These are phyloP conservation scores for Paramyrothecium sp. DNA, from an alignment of 2,329 filamentous ascomycete genomes.

Conservation along the genomic window DNA sequence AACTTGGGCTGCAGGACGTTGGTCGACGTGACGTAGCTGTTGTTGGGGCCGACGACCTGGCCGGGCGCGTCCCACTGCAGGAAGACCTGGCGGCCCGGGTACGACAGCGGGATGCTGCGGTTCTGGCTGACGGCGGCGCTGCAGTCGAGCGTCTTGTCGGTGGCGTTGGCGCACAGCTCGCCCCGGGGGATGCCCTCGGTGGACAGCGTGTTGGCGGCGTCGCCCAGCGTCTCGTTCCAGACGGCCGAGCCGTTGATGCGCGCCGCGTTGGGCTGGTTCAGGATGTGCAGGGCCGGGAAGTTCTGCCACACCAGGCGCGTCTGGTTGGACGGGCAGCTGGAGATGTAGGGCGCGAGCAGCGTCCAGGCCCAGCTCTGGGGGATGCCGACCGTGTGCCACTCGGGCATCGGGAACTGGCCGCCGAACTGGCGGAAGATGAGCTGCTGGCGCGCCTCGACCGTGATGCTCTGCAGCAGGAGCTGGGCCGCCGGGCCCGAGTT, in stretches of 20 bases:
- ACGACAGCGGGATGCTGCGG: constrained; percentile 68
- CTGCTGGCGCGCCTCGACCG: constrained; percentile 79
- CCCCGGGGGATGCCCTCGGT: constrained; percentile 40
- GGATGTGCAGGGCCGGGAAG: constrained; percentile 68
- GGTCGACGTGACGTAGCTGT: constrained; percentile 70
- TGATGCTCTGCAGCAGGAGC: constrained; percentile 72
- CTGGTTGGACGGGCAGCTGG: constrained; percentile 68
- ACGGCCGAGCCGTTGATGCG: constrained; percentile 62
- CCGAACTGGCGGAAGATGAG: constrained; percentile 81
- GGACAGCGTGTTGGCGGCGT: constrained; percentile 54
- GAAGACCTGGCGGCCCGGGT: constrained; percentile 69
- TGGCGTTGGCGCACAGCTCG: constrained; percentile 58
- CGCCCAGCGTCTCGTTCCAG: constrained; percentile 63
- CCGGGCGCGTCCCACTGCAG: constrained; percentile 73
- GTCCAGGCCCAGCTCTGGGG: constrained; percentile 87
- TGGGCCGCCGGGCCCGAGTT: constrained; percentile 73
- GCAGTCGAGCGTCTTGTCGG: constrained; percentile 55
- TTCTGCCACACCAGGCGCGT: constrained; percentile 83
- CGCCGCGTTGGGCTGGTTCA: constrained; percentile 76
- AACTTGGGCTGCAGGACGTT: constrained; percentile 60
- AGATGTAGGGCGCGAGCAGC: constrained; percentile 77
- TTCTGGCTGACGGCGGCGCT: constrained; percentile 66
- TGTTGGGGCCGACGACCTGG: constrained; percentile 71
- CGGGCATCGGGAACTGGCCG: constrained; percentile 77
- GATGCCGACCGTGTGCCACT: constrained; percentile 77